Percentiles rank a stretch among this genome's conserved stretches.
These are phyloP conservation scores for Stemphylium beticola DNA, from an alignment of 2,329 filamentous ascomycete species.

Conservation along the genomic window DNA sequence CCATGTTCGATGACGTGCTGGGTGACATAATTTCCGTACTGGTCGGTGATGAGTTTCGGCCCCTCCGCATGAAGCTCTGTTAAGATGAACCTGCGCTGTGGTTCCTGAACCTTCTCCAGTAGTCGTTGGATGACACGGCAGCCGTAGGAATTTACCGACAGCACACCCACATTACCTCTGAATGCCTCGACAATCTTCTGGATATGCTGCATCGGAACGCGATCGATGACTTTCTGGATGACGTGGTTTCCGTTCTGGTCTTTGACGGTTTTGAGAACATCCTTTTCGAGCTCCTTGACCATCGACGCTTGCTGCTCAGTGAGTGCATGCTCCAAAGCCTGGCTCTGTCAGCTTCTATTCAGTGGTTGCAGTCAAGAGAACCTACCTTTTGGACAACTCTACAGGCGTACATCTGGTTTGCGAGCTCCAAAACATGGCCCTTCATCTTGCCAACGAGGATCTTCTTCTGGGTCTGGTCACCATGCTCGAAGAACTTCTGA, in stretches of 20 bases:
- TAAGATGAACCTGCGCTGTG: conserved; percentile 74
- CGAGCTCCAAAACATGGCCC: conserved; percentile 79
- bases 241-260: conserved; percentile 97
- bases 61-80: conserved; percentile 78
- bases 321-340: conserved; percentile 88
- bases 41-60: conserved; percentile 76
- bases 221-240: conserved; percentile 89
- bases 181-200: conserved; percentile 86
- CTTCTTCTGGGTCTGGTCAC: conserved; percentile 91
- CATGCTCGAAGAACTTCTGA: conserved; percentile 96
- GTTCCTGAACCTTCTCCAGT: conserved; percentile 78
- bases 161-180: conserved; percentile 72
- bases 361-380: not conserved
- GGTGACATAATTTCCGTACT: conserved; percentile 95
- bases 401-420: conserved; percentile 89
- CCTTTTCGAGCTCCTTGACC: conserved; percentile 79
- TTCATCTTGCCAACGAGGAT: conserved; percentile 85
- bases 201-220: conserved; percentile 77
- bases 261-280: conserved; percentile 78
- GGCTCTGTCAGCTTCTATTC: conserved; percentile 22
- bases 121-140: conserved; percentile 94
- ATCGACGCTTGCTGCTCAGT: conserved; percentile 89
- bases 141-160: conserved; percentile 82
- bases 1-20: conserved; percentile 89
- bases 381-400: conserved; percentile 90